Evolutionary conservation across 1,284 basidiomycete species (phyloP).

Genomic region (Pseudozyma sp.): DNA sequence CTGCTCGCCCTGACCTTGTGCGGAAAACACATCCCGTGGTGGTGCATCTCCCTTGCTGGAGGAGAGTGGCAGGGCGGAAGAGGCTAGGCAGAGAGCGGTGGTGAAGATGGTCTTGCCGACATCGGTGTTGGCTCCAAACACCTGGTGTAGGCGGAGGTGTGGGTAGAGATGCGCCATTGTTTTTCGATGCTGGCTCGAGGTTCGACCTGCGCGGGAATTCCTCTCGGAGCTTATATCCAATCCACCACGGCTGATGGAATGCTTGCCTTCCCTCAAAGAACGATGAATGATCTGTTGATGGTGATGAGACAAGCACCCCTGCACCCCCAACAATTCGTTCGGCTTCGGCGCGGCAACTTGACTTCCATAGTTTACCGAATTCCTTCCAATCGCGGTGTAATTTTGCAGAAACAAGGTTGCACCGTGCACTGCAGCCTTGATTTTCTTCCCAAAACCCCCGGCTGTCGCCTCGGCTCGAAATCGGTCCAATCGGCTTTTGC

Average conservation of each 20-base stretch:
- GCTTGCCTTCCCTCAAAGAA: no score
- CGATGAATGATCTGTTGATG: neutral
- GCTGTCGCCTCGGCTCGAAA: neutral
- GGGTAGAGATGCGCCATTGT: conserved; percentile 53
- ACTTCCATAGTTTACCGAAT: no score
- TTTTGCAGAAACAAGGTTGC: neutral
- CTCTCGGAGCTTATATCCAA: no score
- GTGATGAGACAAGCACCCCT: neutral
- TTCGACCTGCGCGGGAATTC: no score
- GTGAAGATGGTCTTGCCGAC: conserved; percentile 69
- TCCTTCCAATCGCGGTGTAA: no score
- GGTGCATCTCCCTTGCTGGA: neutral
- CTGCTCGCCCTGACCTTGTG: conserved; percentile 37
- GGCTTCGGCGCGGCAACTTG: no score
- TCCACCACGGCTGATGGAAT: no score
- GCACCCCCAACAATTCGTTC: no score
- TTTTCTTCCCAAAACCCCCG: no score
- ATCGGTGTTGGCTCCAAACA: conserved; percentile 68
- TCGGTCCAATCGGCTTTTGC: conserved; percentile 30
- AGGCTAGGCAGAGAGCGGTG: conserved; percentile 65
- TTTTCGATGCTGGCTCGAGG: neutral
- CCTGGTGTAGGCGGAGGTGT: conserved; percentile 57
- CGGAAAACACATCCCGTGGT: conserved; percentile 27
- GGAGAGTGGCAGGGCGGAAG: conserved; percentile 37
- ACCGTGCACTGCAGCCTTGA: neutral